Base-by-base conservation (phyloP, 1,284 basidiomycete genomes). In the Tranzscheliella williamsii region DNA sequence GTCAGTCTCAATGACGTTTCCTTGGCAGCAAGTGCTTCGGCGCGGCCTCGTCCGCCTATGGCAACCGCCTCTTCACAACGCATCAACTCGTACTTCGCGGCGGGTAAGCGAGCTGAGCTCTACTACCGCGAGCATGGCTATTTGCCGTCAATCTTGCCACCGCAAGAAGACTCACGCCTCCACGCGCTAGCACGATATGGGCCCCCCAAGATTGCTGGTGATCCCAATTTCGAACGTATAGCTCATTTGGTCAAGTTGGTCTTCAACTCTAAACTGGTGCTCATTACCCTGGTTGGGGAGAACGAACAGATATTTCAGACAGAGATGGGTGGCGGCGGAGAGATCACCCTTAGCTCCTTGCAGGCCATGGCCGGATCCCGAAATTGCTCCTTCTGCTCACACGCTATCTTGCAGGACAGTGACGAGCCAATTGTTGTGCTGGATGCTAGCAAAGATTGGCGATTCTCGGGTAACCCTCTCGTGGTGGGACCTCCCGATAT, bases 181-280 rank as follows among this genome's bases (percentile, higher is more conserved):
- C 62, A 67, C 17, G 72, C 72, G 2, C 55, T 74, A 17, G 38
- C 56, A 11, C 60, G 72, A 9, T 74, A 72, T 39, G 72, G 72
- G 18, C 65, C 67, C 16, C 70, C 72, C 26, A 68, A 62, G 40
- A 46, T 70, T 18, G 85, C 85, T 15, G 82, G 86, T 15, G 91
- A 96, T 74, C 81, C 85, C 62, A 94, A 94, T 76, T 95, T 96
- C 75, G 91, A 95, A 78, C 85, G 92, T 17, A 93, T 96, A 84
- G 63, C 90, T 84, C 81, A 82, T 51, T 83, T 96, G 38, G 89
- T 88, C 42, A 94, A 93, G 80, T 81, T 96, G 23, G 92, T 96
- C 12, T 95, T 96, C 80, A 89, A 85, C 73, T 89, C 90, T 1
- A 90, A 89, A 72, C 85, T 88, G 20, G 91, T 93, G 4, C 78